Base-by-base conservation (phyloP, 768 basidiomycete species). In the Tricholoma matsutake region DNA sequence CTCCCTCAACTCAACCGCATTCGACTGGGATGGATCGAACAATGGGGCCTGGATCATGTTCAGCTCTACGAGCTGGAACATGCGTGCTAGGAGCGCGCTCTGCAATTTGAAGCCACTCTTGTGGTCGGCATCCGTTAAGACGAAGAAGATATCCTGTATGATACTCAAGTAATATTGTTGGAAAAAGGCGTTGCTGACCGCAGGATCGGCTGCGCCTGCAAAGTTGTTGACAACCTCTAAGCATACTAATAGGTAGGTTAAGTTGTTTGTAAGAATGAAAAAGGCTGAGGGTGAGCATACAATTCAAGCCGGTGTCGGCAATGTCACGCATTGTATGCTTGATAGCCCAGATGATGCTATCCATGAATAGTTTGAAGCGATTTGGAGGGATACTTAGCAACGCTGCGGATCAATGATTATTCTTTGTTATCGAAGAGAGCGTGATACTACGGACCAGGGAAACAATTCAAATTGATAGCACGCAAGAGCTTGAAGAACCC, bases 241-340 rank as follows among this genome's bases (percentile, higher is more conserved):
- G 68, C 90, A 94, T 72, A 98, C 96, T 94, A 61, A 9, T 45
- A 34, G 41, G 25, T 41, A 66, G 57, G 31, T 16, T 52, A 39
- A 43, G 31, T 56, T 63, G 34, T 53, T 59, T 25, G 41, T 14
- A 37, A 37, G 56, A 4, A 14, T 45, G 55, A 3, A 45, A 47
- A 22, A 61, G 49, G 13, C 32, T 22, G 52, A 16, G 55, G 51
- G 52, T 58, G 47, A 61, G 75, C 83, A 58, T 76, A 93, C 91
- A 71, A 68, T 88, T 91, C 61, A 93, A 75, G 39, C 91, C 91
- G 47, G 89, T 92, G 71, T 98, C 96, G 4, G 94, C 93, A 63
- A 98, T 97, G 74, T 98, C 96, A 57, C 96, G 86, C 93, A 97
- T 95, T 13, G 94, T 97, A 78, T 99, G 97, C 75, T 99, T 99